Evolutionary conservation across 345 rosid genomes (phyloP).

Genomic region (Mercurialis annua): DNA sequence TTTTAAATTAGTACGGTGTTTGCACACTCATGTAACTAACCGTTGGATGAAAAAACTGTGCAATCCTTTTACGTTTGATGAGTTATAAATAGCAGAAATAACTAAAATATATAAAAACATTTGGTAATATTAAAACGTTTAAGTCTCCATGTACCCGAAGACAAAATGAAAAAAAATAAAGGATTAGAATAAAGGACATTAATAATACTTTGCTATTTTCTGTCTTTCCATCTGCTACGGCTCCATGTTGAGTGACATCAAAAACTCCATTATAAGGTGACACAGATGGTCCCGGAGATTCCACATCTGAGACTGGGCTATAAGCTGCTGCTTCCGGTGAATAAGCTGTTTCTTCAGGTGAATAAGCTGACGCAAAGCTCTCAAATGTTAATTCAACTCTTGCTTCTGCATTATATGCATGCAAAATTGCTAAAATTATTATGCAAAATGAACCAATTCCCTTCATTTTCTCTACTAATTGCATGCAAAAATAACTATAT

Average conservation of each 20-base stretch:
- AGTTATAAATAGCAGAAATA: no score
- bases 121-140: neutral
- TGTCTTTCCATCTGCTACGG: constrained; percentile 30
- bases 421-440: neutral
- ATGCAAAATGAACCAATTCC: neutral
- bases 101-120: constrained; percentile 8
- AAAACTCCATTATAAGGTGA: constrained; percentile 20
- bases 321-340: constrained; percentile 12
- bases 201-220: constrained; percentile 32
- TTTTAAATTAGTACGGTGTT: no score
- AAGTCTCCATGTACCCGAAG: no score
- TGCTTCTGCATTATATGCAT: neutral
- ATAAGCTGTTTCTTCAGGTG: constrained; percentile 11
- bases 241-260: constrained; percentile 40
- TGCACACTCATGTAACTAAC: no score
- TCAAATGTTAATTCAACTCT: neutral
- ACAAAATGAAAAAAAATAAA: no score
- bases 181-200: no score
- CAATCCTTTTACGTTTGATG: no score
- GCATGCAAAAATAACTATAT: no score
- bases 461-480: neutral
- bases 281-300: constrained; percentile 1
- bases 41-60: no score
- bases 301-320: neutral
- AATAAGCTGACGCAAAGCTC: neutral